Percentiles rank a stretch among this genome's conserved stretches.
Evolutionary conservation across 2,329 filamentous ascomycete species (phyloP).

Genomic region (Rugonectria rugulosa): DNA sequence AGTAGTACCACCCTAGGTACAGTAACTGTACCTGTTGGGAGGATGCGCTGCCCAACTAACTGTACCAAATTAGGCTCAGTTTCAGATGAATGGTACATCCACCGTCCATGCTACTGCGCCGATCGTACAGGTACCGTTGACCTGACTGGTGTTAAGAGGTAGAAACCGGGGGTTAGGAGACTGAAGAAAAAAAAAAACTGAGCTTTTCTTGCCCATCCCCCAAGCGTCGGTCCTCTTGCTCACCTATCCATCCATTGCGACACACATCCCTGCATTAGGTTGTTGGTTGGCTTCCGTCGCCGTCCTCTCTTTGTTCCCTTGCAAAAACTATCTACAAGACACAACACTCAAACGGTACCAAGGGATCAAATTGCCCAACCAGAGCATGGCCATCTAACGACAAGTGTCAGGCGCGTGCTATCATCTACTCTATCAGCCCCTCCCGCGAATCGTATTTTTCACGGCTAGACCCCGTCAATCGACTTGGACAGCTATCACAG

Average conservation of each 20-base stretch:
- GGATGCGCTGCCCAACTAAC: slow-evolving; percentile 16
- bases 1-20: no score
- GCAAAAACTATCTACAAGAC: slow-evolving; percentile 23
- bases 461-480: slow-evolving; percentile 32
- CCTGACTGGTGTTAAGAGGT: no score
- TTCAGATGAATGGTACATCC: slow-evolving; percentile 2
- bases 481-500: slow-evolving; percentile 37
- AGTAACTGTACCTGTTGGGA: no score
- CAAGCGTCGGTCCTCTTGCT: slow-evolving; percentile 5
- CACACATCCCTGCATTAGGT: slow-evolving; percentile 21
- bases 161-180: no score
- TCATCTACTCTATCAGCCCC: slow-evolving; percentile 13
- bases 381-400: slow-evolving; percentile 26
- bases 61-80: slow-evolving; percentile 1
- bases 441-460: slow-evolving; percentile 14
- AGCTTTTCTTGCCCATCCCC: slow-evolving; percentile 9
- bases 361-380: slow-evolving; percentile 6
- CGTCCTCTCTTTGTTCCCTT: slow-evolving; percentile 21
- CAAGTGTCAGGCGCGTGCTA: slow-evolving; percentile 22
- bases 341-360: slow-evolving; percentile 17
- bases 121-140: slow-evolving; percentile 7
- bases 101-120: background rate
- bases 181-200: slow-evolving; percentile 14
- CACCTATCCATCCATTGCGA: slow-evolving; percentile 17
- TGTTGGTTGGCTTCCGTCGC: slow-evolving; percentile 22